Conservation (phyloP, 2,329 filamentous ascomycete genomes). For the Ceratocystis smalleyi region DNA sequence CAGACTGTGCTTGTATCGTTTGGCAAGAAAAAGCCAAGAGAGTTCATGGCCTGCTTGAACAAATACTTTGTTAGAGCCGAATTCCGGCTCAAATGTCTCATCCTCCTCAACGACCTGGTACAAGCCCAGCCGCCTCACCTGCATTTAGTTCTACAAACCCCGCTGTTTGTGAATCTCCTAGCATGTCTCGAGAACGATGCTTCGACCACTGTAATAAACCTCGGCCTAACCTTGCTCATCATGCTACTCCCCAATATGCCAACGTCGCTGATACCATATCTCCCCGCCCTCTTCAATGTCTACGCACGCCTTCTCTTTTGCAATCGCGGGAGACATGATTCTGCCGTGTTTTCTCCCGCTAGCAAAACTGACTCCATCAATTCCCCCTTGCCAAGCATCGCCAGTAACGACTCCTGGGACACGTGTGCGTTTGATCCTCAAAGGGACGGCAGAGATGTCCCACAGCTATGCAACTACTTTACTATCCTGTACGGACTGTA, state of each 20-base stretch:
- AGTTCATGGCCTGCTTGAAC: conserved; percentile 51
- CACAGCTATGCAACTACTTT: conserved; percentile 59
- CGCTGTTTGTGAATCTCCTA: conserved; percentile 54
- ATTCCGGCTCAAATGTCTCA: conserved; percentile 47
- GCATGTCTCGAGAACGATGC: conserved; percentile 63
- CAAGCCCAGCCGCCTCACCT: conserved; percentile 65
- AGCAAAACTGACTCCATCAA: conserved; percentile 14
- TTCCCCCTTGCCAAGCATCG: conserved; percentile 17
- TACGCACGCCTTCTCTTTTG: conserved; percentile 69
- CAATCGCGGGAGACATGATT: conserved; percentile 42
- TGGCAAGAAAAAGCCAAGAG: conserved; percentile 54
- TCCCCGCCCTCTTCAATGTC: conserved; percentile 64
- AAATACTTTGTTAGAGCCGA: conserved; percentile 48
- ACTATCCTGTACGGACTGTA: conserved; percentile 72
- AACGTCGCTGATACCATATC: conserved; percentile 48
- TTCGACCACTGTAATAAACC: conserved; percentile 59
- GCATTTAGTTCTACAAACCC: conserved; percentile 55
- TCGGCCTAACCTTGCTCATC: conserved; percentile 57
- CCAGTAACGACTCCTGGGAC: conserved; percentile 42
- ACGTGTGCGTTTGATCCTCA: conserved; percentile 46
- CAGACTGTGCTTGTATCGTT: conserved; percentile 39
- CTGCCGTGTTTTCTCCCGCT: conserved; percentile 20
- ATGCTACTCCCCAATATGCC: conserved; percentile 77
- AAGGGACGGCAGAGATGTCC: conserved; percentile 44
- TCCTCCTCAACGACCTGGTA: conserved; percentile 57